These are phyloP conservation scores for Aspergillus bombycis DNA, from an alignment of 2,329 filamentous ascomycete species.

Conservation along the genomic window DNA sequence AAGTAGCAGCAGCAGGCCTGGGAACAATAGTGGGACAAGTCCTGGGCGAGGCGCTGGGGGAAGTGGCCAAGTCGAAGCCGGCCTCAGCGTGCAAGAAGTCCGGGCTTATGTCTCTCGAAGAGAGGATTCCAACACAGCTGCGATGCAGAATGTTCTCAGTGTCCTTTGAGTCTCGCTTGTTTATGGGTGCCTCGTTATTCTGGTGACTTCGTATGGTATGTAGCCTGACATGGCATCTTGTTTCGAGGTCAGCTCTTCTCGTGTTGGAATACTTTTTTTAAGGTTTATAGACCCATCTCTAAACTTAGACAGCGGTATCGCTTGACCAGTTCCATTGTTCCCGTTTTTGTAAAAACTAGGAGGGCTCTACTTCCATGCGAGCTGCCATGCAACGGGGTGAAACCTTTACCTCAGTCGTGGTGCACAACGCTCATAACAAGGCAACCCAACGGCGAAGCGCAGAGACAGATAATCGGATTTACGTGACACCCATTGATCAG, in stretches of 20 bases:
- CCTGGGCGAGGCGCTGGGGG: conserved; percentile 44
- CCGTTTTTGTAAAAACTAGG: not conserved
- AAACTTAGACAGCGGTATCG: not conserved
- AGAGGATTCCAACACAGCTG: conserved; percentile 79
- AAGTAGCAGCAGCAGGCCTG: conserved; percentile 43
- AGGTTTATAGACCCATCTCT: not conserved
- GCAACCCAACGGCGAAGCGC: not conserved
- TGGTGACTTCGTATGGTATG: not conserved
- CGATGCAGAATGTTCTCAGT: conserved; percentile 80
- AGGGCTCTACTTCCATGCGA: not conserved
- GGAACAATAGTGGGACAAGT: conserved; percentile 46
- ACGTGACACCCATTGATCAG: too few relatives aligned
- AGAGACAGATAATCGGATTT: not conserved
- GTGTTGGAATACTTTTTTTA: not conserved
- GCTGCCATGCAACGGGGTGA: not conserved
- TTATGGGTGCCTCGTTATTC: not conserved
- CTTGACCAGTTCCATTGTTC: not conserved
- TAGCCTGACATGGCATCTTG: not conserved
- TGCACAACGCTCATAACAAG: not conserved
- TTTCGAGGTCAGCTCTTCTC: not conserved
- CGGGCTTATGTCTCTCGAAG: conserved; percentile 81
- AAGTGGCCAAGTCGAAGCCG: conserved; percentile 58
- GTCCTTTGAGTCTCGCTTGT: conserved; percentile 52
- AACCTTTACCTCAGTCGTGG: not conserved
- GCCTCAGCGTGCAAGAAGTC: conserved; percentile 55